A percentile compares a stretch with the other conserved stretches of the same genome.
phyloP scores from a whole-genome alignment of 2,329 filamentous ascomycete genomes.

The Endothia cerciana region DNA sequence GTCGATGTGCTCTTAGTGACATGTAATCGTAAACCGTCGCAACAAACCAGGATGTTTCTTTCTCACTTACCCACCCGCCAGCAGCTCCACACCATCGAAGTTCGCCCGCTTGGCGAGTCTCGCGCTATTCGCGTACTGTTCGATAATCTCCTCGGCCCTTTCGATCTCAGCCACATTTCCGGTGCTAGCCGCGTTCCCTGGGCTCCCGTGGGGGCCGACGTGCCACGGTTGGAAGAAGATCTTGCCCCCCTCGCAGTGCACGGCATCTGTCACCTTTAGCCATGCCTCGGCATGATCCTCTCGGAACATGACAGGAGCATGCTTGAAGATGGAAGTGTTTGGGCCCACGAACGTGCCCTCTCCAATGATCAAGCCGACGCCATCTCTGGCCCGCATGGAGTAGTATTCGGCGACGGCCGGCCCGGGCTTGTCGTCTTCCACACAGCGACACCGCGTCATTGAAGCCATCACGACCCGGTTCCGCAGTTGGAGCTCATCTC shows the following conservation, averaged over 20 bases:
- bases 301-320: constrained; percentile 21
- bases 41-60: not conserved
- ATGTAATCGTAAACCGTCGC: not conserved
- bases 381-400: constrained; percentile 7
- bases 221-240: constrained; percentile 61
- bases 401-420: constrained; percentile 3
- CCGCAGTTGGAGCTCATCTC: constrained; percentile 5
- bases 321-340: constrained; percentile 1
- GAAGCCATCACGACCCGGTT: constrained; percentile 17
- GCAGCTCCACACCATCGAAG: constrained; percentile 52
- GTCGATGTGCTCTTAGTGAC: not conserved
- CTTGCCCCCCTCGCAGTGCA: constrained; percentile 56
- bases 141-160: constrained; percentile 23
- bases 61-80: constrained; percentile 21
- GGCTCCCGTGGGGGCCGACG: constrained; percentile 19
- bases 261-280: constrained; percentile 55
- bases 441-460: constrained; percentile 16
- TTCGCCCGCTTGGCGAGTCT: constrained; percentile 40
- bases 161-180: constrained; percentile 17
- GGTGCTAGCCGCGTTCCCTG: constrained; percentile 17
- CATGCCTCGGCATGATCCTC: constrained; percentile 42
- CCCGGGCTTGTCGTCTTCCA: constrained; percentile 11
- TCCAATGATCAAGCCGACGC: constrained; percentile 13
- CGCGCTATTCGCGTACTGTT: constrained; percentile 29
- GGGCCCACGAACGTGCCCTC: constrained; percentile 25